Base-by-base conservation (phyloP, 1,139 yeast genomes). In the Spencermartinsiella ligniputridi region DNA sequence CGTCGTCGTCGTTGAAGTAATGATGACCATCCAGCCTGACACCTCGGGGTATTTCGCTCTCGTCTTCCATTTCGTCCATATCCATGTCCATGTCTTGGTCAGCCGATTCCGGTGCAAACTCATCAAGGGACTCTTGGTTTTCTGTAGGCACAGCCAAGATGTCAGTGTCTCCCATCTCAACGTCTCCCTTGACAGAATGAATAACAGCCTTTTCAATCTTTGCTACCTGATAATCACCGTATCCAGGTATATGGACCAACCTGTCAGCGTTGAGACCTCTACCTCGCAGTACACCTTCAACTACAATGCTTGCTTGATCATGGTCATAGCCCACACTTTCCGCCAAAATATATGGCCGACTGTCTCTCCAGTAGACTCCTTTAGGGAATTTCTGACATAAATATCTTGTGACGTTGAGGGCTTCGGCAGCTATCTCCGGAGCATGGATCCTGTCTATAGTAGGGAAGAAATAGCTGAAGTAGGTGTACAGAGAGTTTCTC, bases 391-490 rank as follows among this genome's bases (percentile, higher is more conserved):
- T 86, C 60, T 92, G 97, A 60, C 96, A 85, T 33, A 94, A 58
- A 2, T 74, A 71, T 61, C 98, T 77, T 33, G 85, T 71, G 43
- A 89, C 81, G 57, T 84, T 86, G 25, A 75, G 54, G 18, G 85
- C 75, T 53, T 92, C 98, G 2, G 85, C 71, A 16, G 72, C 68
- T 39, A 68, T 69, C 56, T 88, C 95, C 46, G 88, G 66, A 37
- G 85, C 80, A 66, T 71, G 90, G 24, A 92, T 69, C 63, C 82
- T 84, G 33, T 87, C 96, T 53, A 81, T 84, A 32, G 77, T 76
- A 6, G 97, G 96, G 72, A 92, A 94, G 69, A 92, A 94, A 70
- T 92, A 97, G 48, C 72, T 73, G 67, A 88, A 88, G 66, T 76
- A 90, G 44, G 95, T 84, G 44, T 81, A 78, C 54, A 94, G 72